phyloP scores from a whole-genome alignment of 495 filamentous ascomycete genomes.

The Talaromyces trachyspermus region DNA sequence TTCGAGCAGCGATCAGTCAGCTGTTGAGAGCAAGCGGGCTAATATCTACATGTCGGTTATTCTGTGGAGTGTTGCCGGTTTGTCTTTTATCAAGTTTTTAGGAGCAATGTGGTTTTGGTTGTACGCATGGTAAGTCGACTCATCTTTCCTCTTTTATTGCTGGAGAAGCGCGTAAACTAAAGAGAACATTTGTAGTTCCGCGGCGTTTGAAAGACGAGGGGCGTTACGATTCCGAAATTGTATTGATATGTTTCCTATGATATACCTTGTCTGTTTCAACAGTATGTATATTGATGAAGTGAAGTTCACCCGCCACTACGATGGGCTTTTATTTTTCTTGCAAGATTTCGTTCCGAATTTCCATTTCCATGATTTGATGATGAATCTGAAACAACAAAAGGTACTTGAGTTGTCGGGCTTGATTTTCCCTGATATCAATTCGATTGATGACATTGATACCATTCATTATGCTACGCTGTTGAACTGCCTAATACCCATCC shows the following conservation, averaged over 20 bases:
- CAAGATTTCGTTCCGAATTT: too few relatives aligned
- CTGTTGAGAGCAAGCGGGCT: conserved; percentile 40
- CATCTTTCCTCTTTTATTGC: not conserved
- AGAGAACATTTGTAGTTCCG: conserved; percentile 36
- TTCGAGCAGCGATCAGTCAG: conserved; percentile 29
- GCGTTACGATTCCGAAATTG: not conserved
- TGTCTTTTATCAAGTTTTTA: conserved; percentile 83
- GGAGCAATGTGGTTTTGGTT: conserved; percentile 94
- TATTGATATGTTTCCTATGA: not conserved
- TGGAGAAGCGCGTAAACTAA: not conserved
- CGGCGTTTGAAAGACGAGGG: conserved; percentile 33
- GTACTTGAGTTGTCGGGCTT: too few relatives aligned
- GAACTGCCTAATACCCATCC: not conserved
- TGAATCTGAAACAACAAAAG: too few relatives aligned
- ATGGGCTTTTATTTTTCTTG: too few relatives aligned
- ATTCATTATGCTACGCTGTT: not conserved
- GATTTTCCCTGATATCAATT: too few relatives aligned
- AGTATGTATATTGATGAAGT: too few relatives aligned
- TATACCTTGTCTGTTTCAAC: too few relatives aligned
- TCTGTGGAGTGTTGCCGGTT: conserved; percentile 82
- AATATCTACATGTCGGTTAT: conserved; percentile 87
- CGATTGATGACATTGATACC: conserved; percentile 7
- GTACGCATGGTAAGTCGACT: conserved; percentile 69
- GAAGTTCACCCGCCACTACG: too few relatives aligned
- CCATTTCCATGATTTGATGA: too few relatives aligned